Evolutionary conservation across 352 stramenopile species (phyloP).

Genomic region (Paralagenidium karlingii): DNA sequence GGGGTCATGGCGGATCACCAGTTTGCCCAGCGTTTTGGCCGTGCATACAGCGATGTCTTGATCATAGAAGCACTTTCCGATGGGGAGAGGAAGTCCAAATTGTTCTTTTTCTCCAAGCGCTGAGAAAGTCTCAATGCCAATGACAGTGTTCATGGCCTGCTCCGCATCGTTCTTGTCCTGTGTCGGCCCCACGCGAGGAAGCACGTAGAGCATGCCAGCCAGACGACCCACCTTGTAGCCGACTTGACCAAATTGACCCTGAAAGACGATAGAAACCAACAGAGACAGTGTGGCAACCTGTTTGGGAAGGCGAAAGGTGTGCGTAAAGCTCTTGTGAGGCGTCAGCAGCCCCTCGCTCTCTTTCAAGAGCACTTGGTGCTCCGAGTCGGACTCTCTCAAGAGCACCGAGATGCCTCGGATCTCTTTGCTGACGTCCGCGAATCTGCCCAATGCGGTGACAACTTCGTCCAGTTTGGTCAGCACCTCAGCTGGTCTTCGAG

Average conservation of each 20-base stretch:
- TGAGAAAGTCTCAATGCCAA: too few relatives aligned
- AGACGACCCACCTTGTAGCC: constrained; percentile 66
- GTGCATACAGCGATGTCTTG: constrained; percentile 50
- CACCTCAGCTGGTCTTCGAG: too few relatives aligned
- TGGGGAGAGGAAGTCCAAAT: constrained; percentile 9
- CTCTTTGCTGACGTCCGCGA: too few relatives aligned
- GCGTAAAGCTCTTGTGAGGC: constrained; percentile 35
- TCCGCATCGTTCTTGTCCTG: too few relatives aligned
- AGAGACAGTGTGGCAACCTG: constrained; percentile 31
- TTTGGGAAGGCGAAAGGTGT: constrained; percentile 42
- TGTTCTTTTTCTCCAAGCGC: not conserved
- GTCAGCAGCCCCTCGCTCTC: not conserved
- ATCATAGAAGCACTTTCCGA: constrained; percentile 38
- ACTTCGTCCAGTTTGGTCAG: constrained; percentile 16
- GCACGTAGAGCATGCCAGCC: constrained; percentile 61
- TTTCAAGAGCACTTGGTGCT: not conserved
- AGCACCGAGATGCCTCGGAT: not conserved
- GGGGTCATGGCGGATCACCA: constrained; percentile 55
- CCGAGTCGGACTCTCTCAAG: not conserved
- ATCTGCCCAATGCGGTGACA: constrained; percentile 12
- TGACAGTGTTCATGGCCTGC: too few relatives aligned
- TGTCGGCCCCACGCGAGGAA: too few relatives aligned
- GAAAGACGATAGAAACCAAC: constrained; percentile 50
- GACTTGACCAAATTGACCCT: constrained; percentile 54
- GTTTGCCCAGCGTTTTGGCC: constrained; percentile 42